Percentiles rank a stretch among this genome's conserved stretches.
These are phyloP conservation scores for Cardamine occulta DNA, from an alignment of 345 rosid species.

Conservation along the genomic window DNA sequence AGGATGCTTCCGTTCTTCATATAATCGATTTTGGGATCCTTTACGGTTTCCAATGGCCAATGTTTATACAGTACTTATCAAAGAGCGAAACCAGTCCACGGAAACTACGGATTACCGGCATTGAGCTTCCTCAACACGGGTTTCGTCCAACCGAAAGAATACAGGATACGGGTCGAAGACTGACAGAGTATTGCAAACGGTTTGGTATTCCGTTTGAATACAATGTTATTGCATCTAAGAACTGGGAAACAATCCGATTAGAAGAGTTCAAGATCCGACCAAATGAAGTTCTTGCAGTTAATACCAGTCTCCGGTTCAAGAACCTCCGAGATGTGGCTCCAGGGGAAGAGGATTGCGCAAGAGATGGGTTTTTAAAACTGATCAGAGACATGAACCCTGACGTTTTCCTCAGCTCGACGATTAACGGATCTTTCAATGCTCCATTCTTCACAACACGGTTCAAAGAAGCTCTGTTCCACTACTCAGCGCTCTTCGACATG, in stretches of 20 bases:
- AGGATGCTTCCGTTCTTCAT: conserved; percentile 65
- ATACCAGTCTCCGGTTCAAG: conserved; percentile 49
- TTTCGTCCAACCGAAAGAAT: conserved; percentile 69
- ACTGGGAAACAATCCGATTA: conserved; percentile 72
- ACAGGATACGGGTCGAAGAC: conserved; percentile 72
- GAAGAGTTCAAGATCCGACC: conserved; percentile 66
- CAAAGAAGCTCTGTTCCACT: conserved; percentile 76
- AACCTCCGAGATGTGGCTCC: conserved; percentile 68
- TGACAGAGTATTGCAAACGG: conserved; percentile 68
- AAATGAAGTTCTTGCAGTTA: conserved; percentile 70
- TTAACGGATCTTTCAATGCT: conserved; percentile 69
- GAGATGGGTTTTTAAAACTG: conserved; percentile 59
- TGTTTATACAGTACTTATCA: conserved; percentile 67
- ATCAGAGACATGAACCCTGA: conserved; percentile 63
- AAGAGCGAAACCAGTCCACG: conserved; percentile 53
- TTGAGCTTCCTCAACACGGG: conserved; percentile 80
- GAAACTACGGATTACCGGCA: conserved; percentile 78
- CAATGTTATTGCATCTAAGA: conserved; percentile 57
- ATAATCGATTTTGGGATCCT: conserved; percentile 80
- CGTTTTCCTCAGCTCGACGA: conserved; percentile 55
- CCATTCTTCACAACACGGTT: conserved; percentile 82
- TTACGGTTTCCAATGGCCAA: conserved; percentile 93
- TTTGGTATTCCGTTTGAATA: conserved; percentile 79
- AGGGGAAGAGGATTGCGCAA: conserved; percentile 56
- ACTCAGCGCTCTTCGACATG: conserved; percentile 71